A percentile compares a stretch with the other conserved stretches of the same genome.
Evolutionary conservation across 2,329 filamentous ascomycete genomes (phyloP).

Genomic region (Ceratocystis harringtonii): DNA sequence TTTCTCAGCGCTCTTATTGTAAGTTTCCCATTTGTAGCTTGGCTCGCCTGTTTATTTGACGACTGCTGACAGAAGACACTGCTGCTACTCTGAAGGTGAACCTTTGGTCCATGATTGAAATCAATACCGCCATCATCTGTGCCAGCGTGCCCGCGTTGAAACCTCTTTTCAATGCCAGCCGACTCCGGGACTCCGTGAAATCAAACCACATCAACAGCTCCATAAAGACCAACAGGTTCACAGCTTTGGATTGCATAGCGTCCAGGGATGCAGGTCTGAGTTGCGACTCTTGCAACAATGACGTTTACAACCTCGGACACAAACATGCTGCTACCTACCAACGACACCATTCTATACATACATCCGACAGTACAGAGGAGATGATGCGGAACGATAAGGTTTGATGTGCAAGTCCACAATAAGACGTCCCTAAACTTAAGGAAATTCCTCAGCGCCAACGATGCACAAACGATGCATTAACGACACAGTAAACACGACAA

Average conservation of each 20-base stretch:
- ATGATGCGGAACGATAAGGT: background rate
- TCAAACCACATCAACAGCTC: background rate
- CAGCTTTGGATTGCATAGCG: background rate
- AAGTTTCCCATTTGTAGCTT: slow-evolving; percentile 17
- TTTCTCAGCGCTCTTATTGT: slow-evolving; percentile 22
- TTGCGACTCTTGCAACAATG: background rate
- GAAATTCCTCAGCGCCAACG: too few species aligned
- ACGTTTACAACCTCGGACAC: slow-evolving; percentile 3
- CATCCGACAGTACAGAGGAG: background rate
- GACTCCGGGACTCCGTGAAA: slow-evolving; percentile 17
- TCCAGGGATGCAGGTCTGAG: background rate
- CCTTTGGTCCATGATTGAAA: slow-evolving; percentile 34
- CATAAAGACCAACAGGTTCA: background rate
- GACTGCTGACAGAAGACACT: background rate
- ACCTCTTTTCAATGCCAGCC: slow-evolving; percentile 29
- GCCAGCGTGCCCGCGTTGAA: slow-evolving; percentile 36
- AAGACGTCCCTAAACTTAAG: too few species aligned
- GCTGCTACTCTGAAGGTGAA: slow-evolving; percentile 21
- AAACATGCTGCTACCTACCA: background rate
- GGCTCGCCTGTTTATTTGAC: slow-evolving; percentile 17
- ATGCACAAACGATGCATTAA: too few species aligned
- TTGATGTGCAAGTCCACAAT: background rate
- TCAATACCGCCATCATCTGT: slow-evolving; percentile 36
- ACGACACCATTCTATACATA: background rate
- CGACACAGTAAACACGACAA: too few species aligned